Evolutionary conservation across 345 rosid species (phyloP).

Genomic region (Sapria himalayana): DNA sequence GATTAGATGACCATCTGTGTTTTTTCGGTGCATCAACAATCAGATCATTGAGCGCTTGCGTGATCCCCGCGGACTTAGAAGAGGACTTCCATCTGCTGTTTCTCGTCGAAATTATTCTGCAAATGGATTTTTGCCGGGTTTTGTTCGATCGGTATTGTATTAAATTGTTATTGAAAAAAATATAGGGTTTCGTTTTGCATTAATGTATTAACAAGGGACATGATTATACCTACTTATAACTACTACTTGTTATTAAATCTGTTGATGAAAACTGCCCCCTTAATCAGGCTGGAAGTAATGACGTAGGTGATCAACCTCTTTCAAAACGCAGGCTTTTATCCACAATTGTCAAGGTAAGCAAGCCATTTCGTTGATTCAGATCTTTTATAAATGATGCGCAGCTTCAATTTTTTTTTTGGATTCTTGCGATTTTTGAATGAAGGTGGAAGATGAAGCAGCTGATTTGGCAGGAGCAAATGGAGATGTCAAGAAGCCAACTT

Average conservation of each 20-base stretch:
- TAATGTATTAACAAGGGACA: too few species aligned
- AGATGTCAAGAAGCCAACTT: constrained; percentile 14
- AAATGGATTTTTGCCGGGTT: constrained; percentile 38
- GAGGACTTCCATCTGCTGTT: constrained; percentile 36
- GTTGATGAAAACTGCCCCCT: too few species aligned
- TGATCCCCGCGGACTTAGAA: constrained; percentile 87
- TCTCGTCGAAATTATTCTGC: constrained; percentile 39
- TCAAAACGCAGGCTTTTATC: constrained; percentile 73
- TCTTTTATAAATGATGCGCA: too few species aligned
- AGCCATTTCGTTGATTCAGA: background rate
- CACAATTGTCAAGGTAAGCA: constrained; percentile 70
- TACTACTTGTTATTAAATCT: too few species aligned
- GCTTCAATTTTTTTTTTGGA: background rate
- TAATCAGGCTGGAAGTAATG: constrained; percentile 50
- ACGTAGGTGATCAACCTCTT: constrained; percentile 63
- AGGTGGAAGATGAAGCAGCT: constrained; percentile 51
- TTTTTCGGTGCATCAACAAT: background rate
- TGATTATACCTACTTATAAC: too few species aligned
- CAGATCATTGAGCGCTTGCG: constrained; percentile 81
- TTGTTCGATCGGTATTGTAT: constrained; percentile 32
- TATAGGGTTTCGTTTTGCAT: too few species aligned
- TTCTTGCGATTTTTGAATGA: constrained; percentile 7
- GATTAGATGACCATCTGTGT: background rate
- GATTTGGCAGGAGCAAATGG: constrained; percentile 19
- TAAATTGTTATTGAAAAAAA: too few species aligned